These are phyloP conservation scores for Astrothelium macrocarpum DNA, from an alignment of 495 filamentous ascomycete genomes.

Conservation along the genomic window DNA sequence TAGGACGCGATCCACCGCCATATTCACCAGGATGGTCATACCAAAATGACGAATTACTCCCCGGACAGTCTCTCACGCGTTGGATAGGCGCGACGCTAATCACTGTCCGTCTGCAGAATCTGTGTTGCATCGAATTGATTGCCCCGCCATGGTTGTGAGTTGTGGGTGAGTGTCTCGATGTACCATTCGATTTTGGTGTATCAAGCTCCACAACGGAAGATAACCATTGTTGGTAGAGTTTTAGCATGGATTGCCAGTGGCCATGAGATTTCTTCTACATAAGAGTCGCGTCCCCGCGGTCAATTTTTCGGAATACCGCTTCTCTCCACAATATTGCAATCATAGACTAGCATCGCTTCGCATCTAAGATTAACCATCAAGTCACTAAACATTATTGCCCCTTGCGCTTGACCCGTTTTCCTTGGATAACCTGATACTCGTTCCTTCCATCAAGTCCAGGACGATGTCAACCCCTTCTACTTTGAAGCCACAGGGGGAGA, in stretches of 20 bases:
- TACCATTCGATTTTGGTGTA: neutral
- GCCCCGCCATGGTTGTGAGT: neutral
- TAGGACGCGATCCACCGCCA: neutral
- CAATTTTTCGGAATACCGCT: neutral
- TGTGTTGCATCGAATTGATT: neutral
- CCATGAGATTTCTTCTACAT: neutral
- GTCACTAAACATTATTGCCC: neutral
- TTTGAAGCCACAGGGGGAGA: slow-evolving; percentile 9
- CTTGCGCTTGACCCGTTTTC: neutral
- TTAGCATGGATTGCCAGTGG: neutral
- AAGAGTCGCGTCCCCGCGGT: neutral
- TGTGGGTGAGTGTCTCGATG: neutral
- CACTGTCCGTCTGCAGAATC: neutral
- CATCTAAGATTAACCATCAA: neutral
- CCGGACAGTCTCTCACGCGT: neutral
- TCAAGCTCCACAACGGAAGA: neutral
- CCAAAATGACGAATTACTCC: neutral
- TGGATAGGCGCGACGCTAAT: slow-evolving; percentile 1
- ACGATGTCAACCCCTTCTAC: slow-evolving; percentile 6
- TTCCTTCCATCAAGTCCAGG: neutral
- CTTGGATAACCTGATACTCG: neutral
- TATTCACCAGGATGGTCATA: neutral
- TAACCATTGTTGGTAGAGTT: neutral
- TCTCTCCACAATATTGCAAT: neutral
- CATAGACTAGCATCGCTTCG: neutral